Evolutionary conservation across 1,139 yeast genomes (phyloP), one percentile per base, ranked within the genome.

Genomic region (Scheffersomyces cryptocercus): DNA sequence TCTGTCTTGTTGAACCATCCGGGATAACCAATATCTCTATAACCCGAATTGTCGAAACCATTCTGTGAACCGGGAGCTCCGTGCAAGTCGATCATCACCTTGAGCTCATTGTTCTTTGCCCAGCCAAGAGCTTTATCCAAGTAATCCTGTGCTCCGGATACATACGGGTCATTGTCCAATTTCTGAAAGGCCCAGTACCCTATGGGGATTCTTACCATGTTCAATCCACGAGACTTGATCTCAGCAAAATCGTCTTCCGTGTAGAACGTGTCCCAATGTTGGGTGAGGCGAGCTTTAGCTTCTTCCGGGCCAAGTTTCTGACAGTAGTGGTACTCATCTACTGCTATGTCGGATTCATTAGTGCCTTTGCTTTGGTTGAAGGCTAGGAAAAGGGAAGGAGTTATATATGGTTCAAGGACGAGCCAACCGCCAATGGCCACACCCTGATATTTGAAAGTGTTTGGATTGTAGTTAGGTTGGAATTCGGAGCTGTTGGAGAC

Each of bases 31-130:
- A 65, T 62, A 45, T 74, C 75, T 54, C 86, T 68, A 39, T 65
- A 61, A 1, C 88, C 88, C 3, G 85, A 80, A 58, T 82, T 82
- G 53, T 83, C 88, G 58, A 82, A 82, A n/a, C 88, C 88, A 58
- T 83, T 82, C 54, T 82, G 88, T 2, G 85, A 78, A 1, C 85
- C 85, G 3, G 87, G 87, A 7, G 74, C 80, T 24, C 87, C 87
- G 54, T 83, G 88, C 43, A 82, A 62, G 57, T 82, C 87, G 41
- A 83, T 66, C 86, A 83, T 77, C 9, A 80, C 81, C 49, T 77
- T 79, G 42, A 82, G 59, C 28, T 67, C 78, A 49, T 77, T 59
- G 28, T 65, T 62, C 30, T 68, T 55, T 20, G 82, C 75, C 88
- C 88, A 82, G 26, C 59, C 68, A 32, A 82, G 62, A 2, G 86